Percentiles rank a stretch among this genome's conserved stretches.
These are phyloP conservation scores for Lentinus polychrous DNA, from an alignment of 1,284 basidiomycete species.

Conservation along the genomic window DNA sequence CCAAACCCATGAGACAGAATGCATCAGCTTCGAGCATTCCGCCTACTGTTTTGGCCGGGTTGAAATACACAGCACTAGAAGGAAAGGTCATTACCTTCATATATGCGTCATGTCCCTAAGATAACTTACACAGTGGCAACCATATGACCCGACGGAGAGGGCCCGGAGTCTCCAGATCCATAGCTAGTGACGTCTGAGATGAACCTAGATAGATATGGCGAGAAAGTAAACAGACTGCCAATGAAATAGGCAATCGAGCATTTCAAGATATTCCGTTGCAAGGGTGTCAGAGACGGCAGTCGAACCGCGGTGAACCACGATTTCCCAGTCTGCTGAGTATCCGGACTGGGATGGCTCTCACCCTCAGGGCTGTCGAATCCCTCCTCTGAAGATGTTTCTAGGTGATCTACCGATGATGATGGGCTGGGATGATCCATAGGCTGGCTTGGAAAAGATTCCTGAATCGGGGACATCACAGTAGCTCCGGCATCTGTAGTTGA, in stretches of 20 bases:
- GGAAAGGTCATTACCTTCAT: neutral
- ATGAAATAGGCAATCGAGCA: constrained; percentile 89
- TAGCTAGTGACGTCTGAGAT: constrained; percentile 58
- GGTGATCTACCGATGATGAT: too few species aligned
- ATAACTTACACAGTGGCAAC: constrained; percentile 66
- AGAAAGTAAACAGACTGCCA: constrained; percentile 90
- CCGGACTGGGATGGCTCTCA: too few species aligned
- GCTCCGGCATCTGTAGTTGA: neutral
- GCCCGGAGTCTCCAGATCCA: constrained; percentile 48
- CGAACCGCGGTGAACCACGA: neutral
- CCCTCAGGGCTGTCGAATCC: too few species aligned
- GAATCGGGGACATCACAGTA: neutral
- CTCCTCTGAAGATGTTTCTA: too few species aligned
- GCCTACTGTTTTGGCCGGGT: constrained; percentile 82
- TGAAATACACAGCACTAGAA: constrained; percentile 71
- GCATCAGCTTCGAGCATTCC: constrained; percentile 87
- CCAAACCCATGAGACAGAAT: constrained; percentile 67
- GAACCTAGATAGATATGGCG: constrained; percentile 58
- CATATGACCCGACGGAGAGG: constrained; percentile 80
- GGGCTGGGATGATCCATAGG: too few species aligned
- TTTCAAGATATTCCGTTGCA: constrained; percentile 79
- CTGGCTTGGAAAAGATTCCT: too few species aligned
- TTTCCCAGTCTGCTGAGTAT: neutral
- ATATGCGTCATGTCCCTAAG: neutral
- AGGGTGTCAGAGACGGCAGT: constrained; percentile 36